These are phyloP conservation scores for Cutaneotrichosporon cavernicola DNA, from an alignment of 1,284 basidiomycete species.

Conservation along the genomic window DNA sequence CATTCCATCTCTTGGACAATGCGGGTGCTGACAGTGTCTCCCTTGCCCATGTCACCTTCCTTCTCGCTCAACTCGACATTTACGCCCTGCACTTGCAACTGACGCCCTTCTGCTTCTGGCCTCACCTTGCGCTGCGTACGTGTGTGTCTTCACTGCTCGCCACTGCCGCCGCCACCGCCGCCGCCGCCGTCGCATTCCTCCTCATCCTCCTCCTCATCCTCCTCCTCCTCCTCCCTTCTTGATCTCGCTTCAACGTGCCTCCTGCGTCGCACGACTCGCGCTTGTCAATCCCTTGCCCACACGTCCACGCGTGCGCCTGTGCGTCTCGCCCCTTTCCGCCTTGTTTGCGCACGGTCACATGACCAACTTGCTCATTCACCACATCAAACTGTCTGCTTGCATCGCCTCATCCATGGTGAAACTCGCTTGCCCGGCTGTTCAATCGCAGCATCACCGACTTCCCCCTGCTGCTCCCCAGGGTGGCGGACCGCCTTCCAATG, in stretches of 20 bases:
- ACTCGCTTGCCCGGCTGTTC: neutral
- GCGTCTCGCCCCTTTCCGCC: neutral
- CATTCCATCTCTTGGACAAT: neutral
- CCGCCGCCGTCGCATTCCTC: too few relatives aligned
- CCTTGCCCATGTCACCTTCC: neutral
- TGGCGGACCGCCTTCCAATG: constrained; percentile 30
- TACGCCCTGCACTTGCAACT: neutral
- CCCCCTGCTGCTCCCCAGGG: constrained; percentile 38
- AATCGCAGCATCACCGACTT: constrained; percentile 47
- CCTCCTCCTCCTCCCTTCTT: neutral
- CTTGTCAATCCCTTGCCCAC: constrained; percentile 3
- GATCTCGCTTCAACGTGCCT: neutral
- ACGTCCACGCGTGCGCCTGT: constrained; percentile 6
- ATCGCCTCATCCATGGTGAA: neutral
- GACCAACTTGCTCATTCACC: neutral
- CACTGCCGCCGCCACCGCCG: neutral
- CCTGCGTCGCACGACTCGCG: neutral
- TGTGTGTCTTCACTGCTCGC: neutral
- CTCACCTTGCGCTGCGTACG: neutral
- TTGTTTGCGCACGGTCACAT: constrained; percentile 4
- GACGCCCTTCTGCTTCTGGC: neutral
- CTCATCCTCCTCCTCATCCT: neutral
- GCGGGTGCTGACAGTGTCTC: constrained; percentile 2
- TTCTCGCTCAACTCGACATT: neutral
- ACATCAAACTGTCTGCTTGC: neutral